Conservation (phyloP, 2,329 filamentous ascomycete species). For the Onygenales sp. region DNA sequence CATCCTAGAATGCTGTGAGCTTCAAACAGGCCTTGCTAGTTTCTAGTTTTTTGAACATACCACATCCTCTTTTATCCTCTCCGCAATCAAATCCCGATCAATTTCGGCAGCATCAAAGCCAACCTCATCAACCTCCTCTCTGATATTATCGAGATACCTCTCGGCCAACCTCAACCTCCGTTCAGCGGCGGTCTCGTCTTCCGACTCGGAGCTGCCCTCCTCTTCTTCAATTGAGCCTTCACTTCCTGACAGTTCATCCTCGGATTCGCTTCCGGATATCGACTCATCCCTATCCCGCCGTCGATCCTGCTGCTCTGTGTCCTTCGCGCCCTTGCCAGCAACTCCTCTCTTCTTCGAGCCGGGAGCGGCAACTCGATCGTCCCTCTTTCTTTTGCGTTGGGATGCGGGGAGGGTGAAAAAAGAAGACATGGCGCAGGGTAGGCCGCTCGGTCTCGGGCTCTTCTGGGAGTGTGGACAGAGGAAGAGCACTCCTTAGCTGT, state of each 20-base stretch:
- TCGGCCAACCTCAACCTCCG: conserved; percentile 79
- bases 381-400: conserved; percentile 83
- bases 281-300: conserved; percentile 55
- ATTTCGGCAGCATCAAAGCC: conserved; percentile 94
- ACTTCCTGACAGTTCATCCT: conserved; percentile 44
- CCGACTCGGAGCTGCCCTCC: conserved; percentile 52
- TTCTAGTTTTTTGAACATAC: conserved; percentile 28
- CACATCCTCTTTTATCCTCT: conserved; percentile 82
- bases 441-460: neutral
- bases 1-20: conserved; percentile 41
- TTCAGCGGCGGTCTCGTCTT: conserved; percentile 77
- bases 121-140: conserved; percentile 68
- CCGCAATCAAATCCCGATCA: conserved; percentile 83
- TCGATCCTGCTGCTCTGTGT: conserved; percentile 29
- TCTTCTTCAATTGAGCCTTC: conserved; percentile 40
- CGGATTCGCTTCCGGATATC: conserved; percentile 76
- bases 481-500: neutral
- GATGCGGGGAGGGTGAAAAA: conserved; percentile 88
- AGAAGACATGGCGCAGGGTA: conserved; percentile 60
- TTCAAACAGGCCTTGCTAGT: too few relatives aligned
- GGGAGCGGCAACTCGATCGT: conserved; percentile 33
- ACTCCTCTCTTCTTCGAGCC: conserved; percentile 38
- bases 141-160: conserved; percentile 83
- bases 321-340: conserved; percentile 35
- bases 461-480: neutral